Percentiles rank a stretch among this genome's conserved stretches.
Evolutionary conservation across 2,329 filamentous ascomycete genomes (phyloP).

Genomic region (Colletotrichum trifolii): DNA sequence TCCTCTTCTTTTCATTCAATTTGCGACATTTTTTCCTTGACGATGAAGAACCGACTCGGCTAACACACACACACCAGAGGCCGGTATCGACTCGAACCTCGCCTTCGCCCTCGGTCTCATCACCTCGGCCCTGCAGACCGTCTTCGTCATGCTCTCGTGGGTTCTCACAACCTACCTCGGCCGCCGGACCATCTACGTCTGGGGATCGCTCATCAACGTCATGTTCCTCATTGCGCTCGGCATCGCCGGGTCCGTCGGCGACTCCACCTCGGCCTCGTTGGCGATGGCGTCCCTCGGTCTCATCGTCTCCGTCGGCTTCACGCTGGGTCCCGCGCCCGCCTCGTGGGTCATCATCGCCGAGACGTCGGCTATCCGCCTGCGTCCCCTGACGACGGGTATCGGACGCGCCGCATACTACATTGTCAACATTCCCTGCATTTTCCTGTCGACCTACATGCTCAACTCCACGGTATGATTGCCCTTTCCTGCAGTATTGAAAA

Average conservation of each 20-base stretch:
- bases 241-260: constrained; percentile 62
- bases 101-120: constrained; percentile 73
- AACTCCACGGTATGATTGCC: constrained; percentile 58
- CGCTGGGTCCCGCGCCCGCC: constrained; percentile 69
- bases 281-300: constrained; percentile 72
- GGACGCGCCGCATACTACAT: constrained; percentile 73
- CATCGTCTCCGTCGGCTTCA: constrained; percentile 74
- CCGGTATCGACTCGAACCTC: constrained; percentile 63
- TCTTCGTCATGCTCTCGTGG: constrained; percentile 76
- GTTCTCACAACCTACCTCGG: constrained; percentile 72
- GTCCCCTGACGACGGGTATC: constrained; percentile 73
- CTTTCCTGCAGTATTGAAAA: not conserved
- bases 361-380: constrained; percentile 72
- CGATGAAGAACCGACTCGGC: constrained; percentile 8
- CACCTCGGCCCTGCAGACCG: constrained; percentile 69
- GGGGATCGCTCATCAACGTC: constrained; percentile 65
- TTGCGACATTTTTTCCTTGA: not conserved
- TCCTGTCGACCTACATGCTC: constrained; percentile 70
- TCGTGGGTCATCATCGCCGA: constrained; percentile 77
- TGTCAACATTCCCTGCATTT: constrained; percentile 74
- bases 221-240: constrained; percentile 67
- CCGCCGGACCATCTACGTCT: constrained; percentile 73
- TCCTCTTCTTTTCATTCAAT: not conserved
- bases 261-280: constrained; percentile 52
- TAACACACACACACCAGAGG: constrained; percentile 57